Evolutionary conservation across 305 asterid species (phyloP).

Genomic region (Fraxinus paxiana): DNA sequence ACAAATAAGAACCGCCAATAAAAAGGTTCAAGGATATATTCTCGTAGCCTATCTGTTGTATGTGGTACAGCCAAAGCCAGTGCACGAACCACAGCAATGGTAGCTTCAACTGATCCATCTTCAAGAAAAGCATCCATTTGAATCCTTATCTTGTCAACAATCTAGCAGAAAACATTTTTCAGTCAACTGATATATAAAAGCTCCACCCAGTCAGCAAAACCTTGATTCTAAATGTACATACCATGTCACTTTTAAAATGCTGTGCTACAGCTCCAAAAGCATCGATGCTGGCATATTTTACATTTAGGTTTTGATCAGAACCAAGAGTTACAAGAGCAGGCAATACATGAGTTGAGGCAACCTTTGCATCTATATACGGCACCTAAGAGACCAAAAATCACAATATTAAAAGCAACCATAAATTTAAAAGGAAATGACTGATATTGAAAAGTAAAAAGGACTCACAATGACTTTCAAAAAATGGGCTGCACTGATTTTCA

Average conservation of each 20-base stretch:
- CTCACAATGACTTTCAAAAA: constrained; percentile 88
- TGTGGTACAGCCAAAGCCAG: constrained; percentile 87
- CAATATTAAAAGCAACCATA: constrained; percentile 4
- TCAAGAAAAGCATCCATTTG: constrained; percentile 99
- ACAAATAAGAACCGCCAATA: constrained; percentile 16
- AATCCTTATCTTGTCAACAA: constrained; percentile 92
- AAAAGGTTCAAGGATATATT: constrained; percentile 71
- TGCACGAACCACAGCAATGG: constrained; percentile 86
- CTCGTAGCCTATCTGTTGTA: constrained; percentile 79
- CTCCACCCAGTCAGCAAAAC: constrained; percentile 22
- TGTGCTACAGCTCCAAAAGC: constrained; percentile 98
- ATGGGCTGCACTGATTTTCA: constrained; percentile 80
- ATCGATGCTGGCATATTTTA: constrained; percentile 87
- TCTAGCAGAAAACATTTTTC: constrained; percentile 44
- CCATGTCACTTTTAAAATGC: constrained; percentile 84
- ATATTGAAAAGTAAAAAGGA: constrained; percentile 21
- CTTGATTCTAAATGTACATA: constrained; percentile 30
- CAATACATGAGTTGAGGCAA: constrained; percentile 79
- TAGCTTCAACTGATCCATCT: constrained; percentile 98
- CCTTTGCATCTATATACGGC: constrained; percentile 79
- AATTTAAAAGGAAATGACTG: constrained; percentile 6
- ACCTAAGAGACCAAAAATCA: constrained; percentile 47
- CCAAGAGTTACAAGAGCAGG: constrained; percentile 99
- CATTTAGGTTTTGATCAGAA: constrained; percentile 89
- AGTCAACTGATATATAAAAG: constrained; percentile 29